A percentile compares a stretch with the other conserved stretches of the same genome.
phyloP scores from a whole-genome alignment of 768 basidiomycete species.

The Gelatoporia subvermispora region DNA sequence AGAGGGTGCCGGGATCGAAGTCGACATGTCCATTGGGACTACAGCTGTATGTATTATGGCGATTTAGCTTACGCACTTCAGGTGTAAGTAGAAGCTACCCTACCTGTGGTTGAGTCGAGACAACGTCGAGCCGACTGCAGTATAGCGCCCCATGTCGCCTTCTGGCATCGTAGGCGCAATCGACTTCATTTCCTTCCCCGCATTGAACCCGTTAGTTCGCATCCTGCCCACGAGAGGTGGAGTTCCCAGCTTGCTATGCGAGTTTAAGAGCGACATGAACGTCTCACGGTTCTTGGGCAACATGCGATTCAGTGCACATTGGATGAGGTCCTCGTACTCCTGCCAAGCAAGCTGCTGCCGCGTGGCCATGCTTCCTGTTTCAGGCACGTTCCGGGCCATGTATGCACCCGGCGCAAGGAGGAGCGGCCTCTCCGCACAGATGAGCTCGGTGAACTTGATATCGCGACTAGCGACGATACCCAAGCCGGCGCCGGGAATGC shows the following conservation, averaged over 20 bases:
- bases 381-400: too few relatives aligned
- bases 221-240: background rate
- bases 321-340: too few relatives aligned
- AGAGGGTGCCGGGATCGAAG: background rate
- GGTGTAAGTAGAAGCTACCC: too few relatives aligned
- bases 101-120: too few relatives aligned
- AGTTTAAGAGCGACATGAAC: background rate
- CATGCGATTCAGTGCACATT: too few relatives aligned
- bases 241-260: background rate
- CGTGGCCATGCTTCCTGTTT: too few relatives aligned
- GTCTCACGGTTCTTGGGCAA: background rate
- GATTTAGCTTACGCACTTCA: too few relatives aligned
- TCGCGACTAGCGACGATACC: slow-evolving; percentile 1
- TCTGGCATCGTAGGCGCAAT: too few relatives aligned
- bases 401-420: background rate
- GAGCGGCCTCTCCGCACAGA: background rate
- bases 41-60: background rate
- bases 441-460: slow-evolving; percentile 2
- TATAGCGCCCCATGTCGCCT: too few relatives aligned
- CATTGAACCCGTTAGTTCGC: background rate
- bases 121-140: too few relatives aligned
- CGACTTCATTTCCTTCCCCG: background rate
- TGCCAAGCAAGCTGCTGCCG: too few relatives aligned
- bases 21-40: background rate
- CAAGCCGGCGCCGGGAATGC: background rate